Base-by-base conservation (phyloP, 495 filamentous ascomycete genomes). In the Xylaria sp. region DNA sequence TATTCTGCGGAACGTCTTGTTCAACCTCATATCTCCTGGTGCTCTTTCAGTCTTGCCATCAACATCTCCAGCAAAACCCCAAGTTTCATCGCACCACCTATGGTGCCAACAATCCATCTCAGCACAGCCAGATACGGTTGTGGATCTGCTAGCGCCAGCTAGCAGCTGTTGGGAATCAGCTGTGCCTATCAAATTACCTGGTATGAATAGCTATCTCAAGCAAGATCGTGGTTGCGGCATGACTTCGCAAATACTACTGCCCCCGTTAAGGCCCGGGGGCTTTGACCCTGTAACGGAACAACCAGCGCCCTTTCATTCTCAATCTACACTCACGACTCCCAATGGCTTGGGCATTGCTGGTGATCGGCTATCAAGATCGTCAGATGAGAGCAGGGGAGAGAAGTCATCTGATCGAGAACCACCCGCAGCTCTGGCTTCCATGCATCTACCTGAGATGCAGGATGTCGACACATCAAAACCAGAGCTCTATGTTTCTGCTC, bases 1-100 rank as follows among this genome's bases (percentile, higher is more conserved):
- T 31, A 17, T 31, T 55, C 50, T 55, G 11, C 50, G 24, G 29
- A 6, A 59, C n/a, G n/a, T 3, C 6, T 19, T 59, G 31, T n/a
- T 17, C 15, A 44, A 68, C 55, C 15, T 58, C 24, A 21, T 2
- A 59, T 37, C 8, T 37, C 21, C 17, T n/a, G 3, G 31, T 40
- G 37, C 33, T 21, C 33, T 59, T 59, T 62, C 37, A 43, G 21
- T 61, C n/a, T 50, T 61, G 7, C 21, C 44, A 41, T 41, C 55
- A 15, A 68, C 37, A 6, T 21, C 9, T 67, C 35, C 19, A 7
- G 37, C 24, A 9, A 40, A 61, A 24, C n/a, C 29, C 7, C 15
- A 26, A 37, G 19, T 37, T 31, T 37, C 12, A 59, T 41, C 31
- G 24, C 31, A 35, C 31, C 14, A n/a, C 44, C n/a, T 52, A 61